Conservation (phyloP, 257 asterid species). For the Rauvolfia tetraphylla region DNA sequence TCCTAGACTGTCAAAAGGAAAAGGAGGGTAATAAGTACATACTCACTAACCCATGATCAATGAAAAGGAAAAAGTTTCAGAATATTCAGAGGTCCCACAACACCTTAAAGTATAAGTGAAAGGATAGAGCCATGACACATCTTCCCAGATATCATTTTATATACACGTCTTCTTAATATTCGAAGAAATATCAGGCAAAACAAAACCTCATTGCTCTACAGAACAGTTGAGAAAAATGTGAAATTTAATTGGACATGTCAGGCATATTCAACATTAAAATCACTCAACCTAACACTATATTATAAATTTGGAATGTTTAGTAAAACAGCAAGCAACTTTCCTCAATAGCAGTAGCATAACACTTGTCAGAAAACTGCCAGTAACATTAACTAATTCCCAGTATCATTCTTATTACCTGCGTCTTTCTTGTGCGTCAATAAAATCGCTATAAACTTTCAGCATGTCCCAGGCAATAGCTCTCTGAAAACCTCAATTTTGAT, state of each 20-base stretch:
- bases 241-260: neutral
- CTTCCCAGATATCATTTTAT: neutral
- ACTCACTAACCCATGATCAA: neutral
- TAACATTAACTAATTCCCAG: neutral
- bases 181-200: neutral
- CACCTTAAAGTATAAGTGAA: neutral
- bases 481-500: constrained; percentile 32
- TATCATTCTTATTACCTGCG: constrained; percentile 46
- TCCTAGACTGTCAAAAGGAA: neutral
- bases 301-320: neutral
- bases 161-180: neutral
- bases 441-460: constrained; percentile 80
- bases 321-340: neutral
- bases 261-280: neutral
- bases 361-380: neutral
- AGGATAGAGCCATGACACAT: neutral
- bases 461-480: constrained; percentile 98
- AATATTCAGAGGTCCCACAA: neutral
- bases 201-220: neutral
- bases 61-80: neutral
- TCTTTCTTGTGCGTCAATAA: constrained; percentile 83
- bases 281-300: neutral
- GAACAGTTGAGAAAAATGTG: neutral
- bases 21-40: neutral
- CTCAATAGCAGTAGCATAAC: neutral